These are phyloP conservation scores for Gossypium stocksii DNA, from an alignment of 345 rosid species.

Conservation along the genomic window DNA sequence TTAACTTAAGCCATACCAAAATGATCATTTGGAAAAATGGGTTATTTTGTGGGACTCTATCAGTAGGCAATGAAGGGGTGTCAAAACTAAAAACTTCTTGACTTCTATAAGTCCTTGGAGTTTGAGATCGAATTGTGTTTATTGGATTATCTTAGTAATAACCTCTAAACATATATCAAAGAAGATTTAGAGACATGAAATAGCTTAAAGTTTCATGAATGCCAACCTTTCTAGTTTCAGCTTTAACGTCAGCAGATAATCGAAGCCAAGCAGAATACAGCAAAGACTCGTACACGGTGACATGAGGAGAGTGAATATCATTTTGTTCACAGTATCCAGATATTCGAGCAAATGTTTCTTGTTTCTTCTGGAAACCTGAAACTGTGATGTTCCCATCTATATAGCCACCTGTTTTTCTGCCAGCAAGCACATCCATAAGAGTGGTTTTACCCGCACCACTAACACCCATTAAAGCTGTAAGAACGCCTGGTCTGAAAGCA, in stretches of 20 bases:
- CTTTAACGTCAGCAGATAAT: slow-evolving; percentile 41
- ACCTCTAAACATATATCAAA: background rate
- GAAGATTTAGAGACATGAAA: background rate
- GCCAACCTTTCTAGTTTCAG: slow-evolving; percentile 52
- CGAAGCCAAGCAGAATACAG: slow-evolving; percentile 80
- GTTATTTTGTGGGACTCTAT: background rate
- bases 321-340: slow-evolving; percentile 77
- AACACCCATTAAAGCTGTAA: slow-evolving; percentile 81
- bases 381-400: slow-evolving; percentile 58
- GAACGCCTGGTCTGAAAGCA: slow-evolving; percentile 80
- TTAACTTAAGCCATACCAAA: background rate
- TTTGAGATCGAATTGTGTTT: background rate
- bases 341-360: slow-evolving; percentile 79
- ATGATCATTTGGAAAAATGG: background rate
- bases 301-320: slow-evolving; percentile 75
- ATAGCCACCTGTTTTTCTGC: slow-evolving; percentile 79
- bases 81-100: background rate
- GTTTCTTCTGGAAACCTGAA: slow-evolving; percentile 74
- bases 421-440: slow-evolving; percentile 83
- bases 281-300: slow-evolving; percentile 73
- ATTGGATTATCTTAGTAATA: background rate
- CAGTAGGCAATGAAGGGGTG: too few species aligned
- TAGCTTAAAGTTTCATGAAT: background rate
- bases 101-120: background rate
- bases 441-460: slow-evolving; percentile 91